Evolutionary conservation across 345 rosid genomes (phyloP).

Genomic region (Citrus hindsii): DNA sequence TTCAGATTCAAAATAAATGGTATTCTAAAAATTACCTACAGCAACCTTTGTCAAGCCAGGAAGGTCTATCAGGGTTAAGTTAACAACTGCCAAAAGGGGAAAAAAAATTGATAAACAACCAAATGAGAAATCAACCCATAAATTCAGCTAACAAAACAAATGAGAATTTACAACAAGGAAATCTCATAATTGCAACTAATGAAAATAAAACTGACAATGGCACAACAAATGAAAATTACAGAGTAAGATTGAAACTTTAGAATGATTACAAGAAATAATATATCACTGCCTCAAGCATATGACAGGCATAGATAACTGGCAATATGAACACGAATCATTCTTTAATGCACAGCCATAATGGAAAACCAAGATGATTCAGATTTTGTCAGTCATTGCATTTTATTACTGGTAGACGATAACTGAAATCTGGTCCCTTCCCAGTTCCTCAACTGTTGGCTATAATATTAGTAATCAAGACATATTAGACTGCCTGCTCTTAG

Average conservation of each 20-base stretch:
- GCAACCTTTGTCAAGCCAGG: constrained; percentile 99
- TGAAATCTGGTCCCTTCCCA: background rate
- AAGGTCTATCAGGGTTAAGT: constrained; percentile 95
- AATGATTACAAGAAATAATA: background rate
- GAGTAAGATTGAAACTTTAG: constrained; percentile 1
- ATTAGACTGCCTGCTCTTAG: background rate
- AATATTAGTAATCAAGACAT: background rate
- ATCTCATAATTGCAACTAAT: background rate
- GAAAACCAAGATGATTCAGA: background rate
- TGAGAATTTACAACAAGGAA: background rate
- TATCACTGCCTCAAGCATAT: background rate
- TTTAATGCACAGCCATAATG: no score
- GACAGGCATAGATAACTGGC: background rate
- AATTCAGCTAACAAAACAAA: background rate
- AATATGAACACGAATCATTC: background rate
- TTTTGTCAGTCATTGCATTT: background rate
- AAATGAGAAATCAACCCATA: background rate
- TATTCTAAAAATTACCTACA: constrained; percentile 62
- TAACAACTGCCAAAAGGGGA: constrained; percentile 65
- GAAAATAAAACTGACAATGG: background rate
- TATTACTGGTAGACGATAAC: background rate
- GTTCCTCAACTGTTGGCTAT: background rate
- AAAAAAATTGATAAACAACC: constrained; percentile 1
- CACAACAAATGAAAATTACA: background rate
- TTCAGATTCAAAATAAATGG: background rate